Evolutionary conservation across 352 stramenopile genomes (phyloP).

Genomic region (Saprolegnia diclina): DNA sequence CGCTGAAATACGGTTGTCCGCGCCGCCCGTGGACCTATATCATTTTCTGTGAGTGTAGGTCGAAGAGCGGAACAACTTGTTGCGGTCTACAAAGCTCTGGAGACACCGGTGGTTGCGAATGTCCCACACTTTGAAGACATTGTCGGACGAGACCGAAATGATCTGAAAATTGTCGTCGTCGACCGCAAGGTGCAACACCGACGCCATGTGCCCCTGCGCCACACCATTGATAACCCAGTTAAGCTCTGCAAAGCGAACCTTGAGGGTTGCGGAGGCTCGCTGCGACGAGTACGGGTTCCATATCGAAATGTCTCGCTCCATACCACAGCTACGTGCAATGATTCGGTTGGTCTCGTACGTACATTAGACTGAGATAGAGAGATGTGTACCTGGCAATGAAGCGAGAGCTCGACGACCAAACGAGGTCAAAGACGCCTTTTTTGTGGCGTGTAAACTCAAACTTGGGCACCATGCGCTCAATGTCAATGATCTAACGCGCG

Average conservation of each 20-base stretch:
- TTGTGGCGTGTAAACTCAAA: slow-evolving; percentile 80
- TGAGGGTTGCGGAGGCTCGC: slow-evolving; percentile 59
- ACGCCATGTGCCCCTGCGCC: slow-evolving; percentile 53
- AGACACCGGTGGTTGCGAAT: slow-evolving; percentile 77
- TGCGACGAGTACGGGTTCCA: slow-evolving; percentile 88
- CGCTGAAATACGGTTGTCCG: slow-evolving; percentile 60
- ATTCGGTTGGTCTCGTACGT: background rate
- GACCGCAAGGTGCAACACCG: slow-evolving; percentile 63
- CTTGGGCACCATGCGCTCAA: slow-evolving; percentile 75
- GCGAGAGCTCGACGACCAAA: slow-evolving; percentile 69
- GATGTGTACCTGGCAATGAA: slow-evolving; percentile 46
- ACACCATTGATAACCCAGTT: background rate
- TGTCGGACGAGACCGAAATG: slow-evolving; percentile 74
- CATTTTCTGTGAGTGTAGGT: background rate
- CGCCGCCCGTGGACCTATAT: slow-evolving; percentile 36
- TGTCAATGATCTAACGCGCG: slow-evolving; percentile 50
- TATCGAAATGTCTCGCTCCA: slow-evolving; percentile 83
- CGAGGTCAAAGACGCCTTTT: slow-evolving; percentile 74
- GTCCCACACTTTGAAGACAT: slow-evolving; percentile 82
- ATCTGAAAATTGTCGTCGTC: slow-evolving; percentile 83
- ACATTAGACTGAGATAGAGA: background rate
- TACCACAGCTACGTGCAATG: slow-evolving; percentile 57
- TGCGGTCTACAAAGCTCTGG: slow-evolving; percentile 65
- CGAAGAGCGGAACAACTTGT: slow-evolving; percentile 28
- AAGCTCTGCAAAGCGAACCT: slow-evolving; percentile 11